Conservation (phyloP, 2,329 filamentous ascomycete species). For the Scedosporium minutisporum region DNA sequence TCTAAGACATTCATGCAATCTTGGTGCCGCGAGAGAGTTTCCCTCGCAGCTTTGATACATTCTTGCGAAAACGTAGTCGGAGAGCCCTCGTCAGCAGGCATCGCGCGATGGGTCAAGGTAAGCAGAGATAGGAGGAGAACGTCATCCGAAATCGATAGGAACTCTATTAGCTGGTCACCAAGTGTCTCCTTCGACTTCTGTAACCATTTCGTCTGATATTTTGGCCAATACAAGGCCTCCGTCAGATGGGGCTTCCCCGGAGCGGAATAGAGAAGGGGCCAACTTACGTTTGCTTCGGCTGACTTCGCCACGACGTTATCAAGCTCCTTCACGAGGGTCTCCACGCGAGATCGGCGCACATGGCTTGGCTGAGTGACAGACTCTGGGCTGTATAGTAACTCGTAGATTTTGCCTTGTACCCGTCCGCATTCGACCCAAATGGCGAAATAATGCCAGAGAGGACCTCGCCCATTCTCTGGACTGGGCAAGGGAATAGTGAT, state of each 20-base stretch:
- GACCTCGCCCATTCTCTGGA: slow-evolving; percentile 19
- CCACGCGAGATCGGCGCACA: slow-evolving; percentile 23
- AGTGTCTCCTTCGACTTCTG: not conserved
- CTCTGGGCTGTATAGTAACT: slow-evolving; percentile 39
- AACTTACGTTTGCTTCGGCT: slow-evolving; percentile 10
- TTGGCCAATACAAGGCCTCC: not conserved
- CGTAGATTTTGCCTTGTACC: slow-evolving; percentile 47
- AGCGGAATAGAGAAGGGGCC: not conserved
- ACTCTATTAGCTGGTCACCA: not conserved
- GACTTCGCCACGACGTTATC: slow-evolving; percentile 20
- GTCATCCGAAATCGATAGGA: slow-evolving; percentile 27
- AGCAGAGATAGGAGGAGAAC: slow-evolving; percentile 31
- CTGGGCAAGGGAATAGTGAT: slow-evolving; percentile 41
- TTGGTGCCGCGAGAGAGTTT: slow-evolving; percentile 28
- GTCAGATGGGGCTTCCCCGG: not conserved
- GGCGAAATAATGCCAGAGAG: slow-evolving; percentile 25
- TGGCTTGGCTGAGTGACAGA: slow-evolving; percentile 24
- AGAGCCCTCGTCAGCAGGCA: slow-evolving; percentile 18
- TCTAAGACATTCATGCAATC: slow-evolving; percentile 29
- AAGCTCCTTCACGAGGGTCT: slow-evolving; percentile 20
- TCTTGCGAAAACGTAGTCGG: slow-evolving; percentile 28
- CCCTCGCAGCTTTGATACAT: slow-evolving; percentile 31
- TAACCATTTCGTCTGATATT: not conserved
- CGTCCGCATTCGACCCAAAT: slow-evolving; percentile 42
- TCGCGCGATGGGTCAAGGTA: slow-evolving; percentile 32